Base-by-base conservation (phyloP, 2,329 filamentous ascomycete genomes). In the Neofusicoccum kwambonambiense region DNA sequence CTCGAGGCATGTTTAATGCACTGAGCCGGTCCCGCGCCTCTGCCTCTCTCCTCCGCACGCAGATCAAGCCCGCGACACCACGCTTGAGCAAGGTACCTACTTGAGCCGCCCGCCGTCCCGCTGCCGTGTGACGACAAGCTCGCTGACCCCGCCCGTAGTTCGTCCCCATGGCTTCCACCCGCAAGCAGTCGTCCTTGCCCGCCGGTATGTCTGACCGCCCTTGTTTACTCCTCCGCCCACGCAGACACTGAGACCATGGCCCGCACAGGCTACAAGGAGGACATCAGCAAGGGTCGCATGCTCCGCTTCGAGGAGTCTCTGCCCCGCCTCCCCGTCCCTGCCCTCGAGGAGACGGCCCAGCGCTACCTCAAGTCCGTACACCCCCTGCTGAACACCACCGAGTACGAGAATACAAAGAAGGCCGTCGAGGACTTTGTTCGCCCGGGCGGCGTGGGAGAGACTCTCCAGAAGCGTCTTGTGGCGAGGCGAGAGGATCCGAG, bases 351-450 rank as follows among this genome's bases (percentile, higher is more conserved):
- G 81, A 95, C 91, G 6, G 86, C 90, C 42, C 84, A 87, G 68
- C 88, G 91, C 68, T 96, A 96, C 78, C 83, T 95, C 72, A 93
- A 92, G 81, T 88, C 89, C 42, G 84, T 96, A 57, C 88, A 90
- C 75, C 90, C 92, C 22, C 82, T 96, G 41, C 84, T 94, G 67
- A 89, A 86, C 47, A 78, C 85, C 42, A 77, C 81, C 70, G 91
- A 95, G 78, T 89, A 88, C 71, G 87, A 89, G 71, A 80, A 82
- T 66, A 93, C 90, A 75, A 90, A 91, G 76, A 90, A 90, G 74
- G 93, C 92, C 37, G 93, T 99, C 41, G 84, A 91, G 67, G 92
- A 93, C 6, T 98, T 99, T 79, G 82, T 97, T 70, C 89, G 89
- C 70, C 92, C 94, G n/a, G 92, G 92, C 65, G 92, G 93, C 44